Conservation (phyloP, 352 stramenopile species). For the Phytophthora podocarpi region DNA sequence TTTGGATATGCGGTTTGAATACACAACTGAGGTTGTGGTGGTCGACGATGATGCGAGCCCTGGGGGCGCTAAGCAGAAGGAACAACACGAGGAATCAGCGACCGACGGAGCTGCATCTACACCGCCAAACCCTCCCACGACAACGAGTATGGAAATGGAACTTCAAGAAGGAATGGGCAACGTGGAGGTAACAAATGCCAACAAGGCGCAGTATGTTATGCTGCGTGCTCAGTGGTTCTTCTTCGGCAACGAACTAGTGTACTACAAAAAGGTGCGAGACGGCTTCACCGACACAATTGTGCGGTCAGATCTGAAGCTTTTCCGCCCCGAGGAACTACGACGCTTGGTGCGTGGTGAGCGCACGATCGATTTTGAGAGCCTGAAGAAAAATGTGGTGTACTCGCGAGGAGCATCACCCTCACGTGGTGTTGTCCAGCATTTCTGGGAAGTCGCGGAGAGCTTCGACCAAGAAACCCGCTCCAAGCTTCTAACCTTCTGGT, state of each 20-base stretch:
- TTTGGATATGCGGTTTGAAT: conserved; percentile 76
- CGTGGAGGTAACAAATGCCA: conserved; percentile 63
- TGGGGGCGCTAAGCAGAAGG: conserved; percentile 7
- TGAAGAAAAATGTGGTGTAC: conserved; percentile 71
- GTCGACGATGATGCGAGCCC: conserved; percentile 17
- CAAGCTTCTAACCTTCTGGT: conserved; percentile 83
- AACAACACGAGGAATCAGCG: conserved; percentile 9
- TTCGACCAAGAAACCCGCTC: conserved; percentile 60
- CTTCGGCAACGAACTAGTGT: conserved; percentile 57
- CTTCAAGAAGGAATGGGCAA: conserved; percentile 40
- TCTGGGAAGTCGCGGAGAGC: conserved; percentile 68
- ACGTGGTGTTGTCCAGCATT: conserved; percentile 51
- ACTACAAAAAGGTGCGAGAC: conserved; percentile 67
- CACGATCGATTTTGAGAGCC: conserved; percentile 52
- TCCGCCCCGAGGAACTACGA: conserved; percentile 59
- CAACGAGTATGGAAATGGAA: conserved; percentile 64
- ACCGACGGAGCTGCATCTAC: conserved; percentile 12
- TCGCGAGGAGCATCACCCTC: conserved; percentile 47
- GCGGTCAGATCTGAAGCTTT: conserved; percentile 59
- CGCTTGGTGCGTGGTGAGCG: conserved; percentile 52
- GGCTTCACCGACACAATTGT: conserved; percentile 65
- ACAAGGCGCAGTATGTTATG: conserved; percentile 71
- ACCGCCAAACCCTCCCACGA: background rate
- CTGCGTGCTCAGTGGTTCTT: conserved; percentile 67
- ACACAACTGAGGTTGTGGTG: conserved; percentile 51